These are phyloP conservation scores for Citrus sp. DNA, from an alignment of 345 rosid species.

Conservation along the genomic window DNA sequence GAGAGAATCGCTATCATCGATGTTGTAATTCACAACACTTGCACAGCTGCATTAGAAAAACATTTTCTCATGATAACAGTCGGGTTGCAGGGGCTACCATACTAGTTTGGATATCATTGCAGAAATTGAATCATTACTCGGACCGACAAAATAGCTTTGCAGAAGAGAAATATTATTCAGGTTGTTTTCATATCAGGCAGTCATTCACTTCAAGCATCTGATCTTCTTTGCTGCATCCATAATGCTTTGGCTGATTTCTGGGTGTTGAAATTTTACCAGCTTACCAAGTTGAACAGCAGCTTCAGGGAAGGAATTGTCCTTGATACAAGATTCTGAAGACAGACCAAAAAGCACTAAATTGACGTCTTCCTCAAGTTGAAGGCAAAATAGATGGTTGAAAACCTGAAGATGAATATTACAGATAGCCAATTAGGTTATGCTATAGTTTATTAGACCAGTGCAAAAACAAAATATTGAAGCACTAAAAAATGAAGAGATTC, in stretches of 20 bases:
- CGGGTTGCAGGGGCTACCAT: no score
- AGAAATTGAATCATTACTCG: not conserved
- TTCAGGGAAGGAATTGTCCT: constrained; percentile 41
- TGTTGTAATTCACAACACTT: not conserved
- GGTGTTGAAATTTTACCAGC: constrained; percentile 48
- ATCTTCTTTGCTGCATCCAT: constrained; percentile 60
- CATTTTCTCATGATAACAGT: not conserved
- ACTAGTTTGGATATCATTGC: not conserved
- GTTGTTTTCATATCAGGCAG: not conserved
- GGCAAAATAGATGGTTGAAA: constrained; percentile 61
- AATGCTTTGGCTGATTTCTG: constrained; percentile 54
- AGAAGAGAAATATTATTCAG: not conserved
- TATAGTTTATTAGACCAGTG: not conserved
- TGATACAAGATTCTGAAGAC: constrained; percentile 38
- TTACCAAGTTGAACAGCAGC: constrained; percentile 47
- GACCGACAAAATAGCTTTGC: not conserved
- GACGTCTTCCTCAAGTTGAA: constrained; percentile 83
- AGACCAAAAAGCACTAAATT: constrained; percentile 73
- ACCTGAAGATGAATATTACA: constrained; percentile 35
- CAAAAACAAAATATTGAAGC: not conserved
- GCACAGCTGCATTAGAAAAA: not conserved
- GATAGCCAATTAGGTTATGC: not conserved
- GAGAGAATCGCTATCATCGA: not conserved
- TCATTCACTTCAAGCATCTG: constrained; percentile 41
- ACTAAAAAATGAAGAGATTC: not conserved